A percentile compares a stretch with the other conserved stretches of the same genome.
These are phyloP conservation scores for Fusarium nanum DNA, from an alignment of 2,329 filamentous ascomycete genomes.

Conservation along the genomic window DNA sequence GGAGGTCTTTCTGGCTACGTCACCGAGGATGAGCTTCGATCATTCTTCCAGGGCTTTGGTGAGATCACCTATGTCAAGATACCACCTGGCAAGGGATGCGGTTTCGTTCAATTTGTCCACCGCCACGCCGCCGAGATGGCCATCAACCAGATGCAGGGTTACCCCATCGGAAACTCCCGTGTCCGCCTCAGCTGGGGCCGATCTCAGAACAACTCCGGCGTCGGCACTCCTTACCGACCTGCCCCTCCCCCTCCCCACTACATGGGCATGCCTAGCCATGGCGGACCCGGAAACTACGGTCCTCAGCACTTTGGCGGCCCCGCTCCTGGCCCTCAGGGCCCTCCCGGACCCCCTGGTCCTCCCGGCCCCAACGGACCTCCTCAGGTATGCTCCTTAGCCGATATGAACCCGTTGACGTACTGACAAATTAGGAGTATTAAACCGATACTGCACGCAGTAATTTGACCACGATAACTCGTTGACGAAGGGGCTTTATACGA, in stretches of 20 bases:
- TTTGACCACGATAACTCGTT: slow-evolving; percentile 48
- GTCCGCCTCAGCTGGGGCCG: slow-evolving; percentile 98
- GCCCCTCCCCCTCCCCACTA: slow-evolving; percentile 76
- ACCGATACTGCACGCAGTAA: slow-evolving; percentile 35
- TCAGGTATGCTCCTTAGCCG: slow-evolving; percentile 51
- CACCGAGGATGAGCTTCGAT: slow-evolving; percentile 98
- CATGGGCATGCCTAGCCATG: slow-evolving; percentile 61
- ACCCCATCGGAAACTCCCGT: slow-evolving; percentile 98
- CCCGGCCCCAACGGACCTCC: slow-evolving; percentile 54
- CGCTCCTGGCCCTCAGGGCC: slow-evolving; percentile 57
- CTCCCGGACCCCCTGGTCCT: slow-evolving; percentile 54
- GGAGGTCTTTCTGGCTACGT: slow-evolving; percentile 97
- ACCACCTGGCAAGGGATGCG: slow-evolving; percentile 97
- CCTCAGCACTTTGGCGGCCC: slow-evolving; percentile 61
- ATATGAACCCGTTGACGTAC: background rate
- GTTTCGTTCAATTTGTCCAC: slow-evolving; percentile 99
- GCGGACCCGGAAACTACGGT: slow-evolving; percentile 58
- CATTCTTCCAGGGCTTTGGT: slow-evolving; percentile 99
- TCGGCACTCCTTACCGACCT: slow-evolving; percentile 95
- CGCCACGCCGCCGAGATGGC: slow-evolving; percentile 99
- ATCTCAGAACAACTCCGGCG: slow-evolving; percentile 98
- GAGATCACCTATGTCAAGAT: slow-evolving; percentile 99
- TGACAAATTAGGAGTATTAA: slow-evolving; percentile 36
- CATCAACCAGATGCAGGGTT: slow-evolving; percentile 99
- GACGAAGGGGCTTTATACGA: slow-evolving; percentile 44